Conservation (phyloP, 1,139 yeast genomes). For the Hemisphaericaspora subhashii region DNA sequence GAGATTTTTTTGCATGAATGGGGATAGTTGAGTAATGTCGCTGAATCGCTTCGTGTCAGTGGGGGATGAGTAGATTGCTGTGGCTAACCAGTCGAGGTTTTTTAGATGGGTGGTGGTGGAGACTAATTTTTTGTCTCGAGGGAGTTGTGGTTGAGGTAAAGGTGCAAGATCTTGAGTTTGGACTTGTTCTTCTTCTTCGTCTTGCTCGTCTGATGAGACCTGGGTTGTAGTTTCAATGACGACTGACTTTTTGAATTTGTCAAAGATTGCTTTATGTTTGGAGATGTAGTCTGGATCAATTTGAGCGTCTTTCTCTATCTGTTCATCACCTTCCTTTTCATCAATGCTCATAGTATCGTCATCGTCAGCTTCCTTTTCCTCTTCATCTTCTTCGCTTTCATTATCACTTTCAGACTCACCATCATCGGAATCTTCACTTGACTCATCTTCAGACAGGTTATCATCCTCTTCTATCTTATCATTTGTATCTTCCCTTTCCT, state of each 20-base stretch:
- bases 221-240: conserved; percentile 5
- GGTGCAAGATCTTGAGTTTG: conserved; percentile 63
- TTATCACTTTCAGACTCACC: conserved; percentile 16
- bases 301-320: conserved; percentile 9
- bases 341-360: conserved; percentile 15
- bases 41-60: conserved; percentile 39
- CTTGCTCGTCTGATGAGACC: conserved; percentile 9
- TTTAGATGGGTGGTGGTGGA: conserved; percentile 40
- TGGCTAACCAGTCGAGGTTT: conserved; percentile 64
- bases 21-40: conserved; percentile 40
- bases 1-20: conserved; percentile 48
- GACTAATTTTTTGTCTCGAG: conserved; percentile 47
- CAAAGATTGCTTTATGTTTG: conserved; percentile 32
- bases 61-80: conserved; percentile 58
- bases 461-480: conserved; percentile 15
- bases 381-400: conserved; percentile 16
- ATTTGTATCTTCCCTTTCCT: conserved; percentile 14
- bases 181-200: conserved; percentile 13
- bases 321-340: conserved; percentile 12
- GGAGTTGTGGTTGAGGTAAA: conserved; percentile 77
- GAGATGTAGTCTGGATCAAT: conserved; percentile 23
- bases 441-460: too few species aligned
- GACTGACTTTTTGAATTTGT: conserved; percentile 26
- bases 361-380: conserved; percentile 13
- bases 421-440: neutral